Percentiles rank a stretch among this genome's conserved stretches.
Evolutionary conservation across 1,284 basidiomycete genomes (phyloP).

Genomic region (Irpex sp.): DNA sequence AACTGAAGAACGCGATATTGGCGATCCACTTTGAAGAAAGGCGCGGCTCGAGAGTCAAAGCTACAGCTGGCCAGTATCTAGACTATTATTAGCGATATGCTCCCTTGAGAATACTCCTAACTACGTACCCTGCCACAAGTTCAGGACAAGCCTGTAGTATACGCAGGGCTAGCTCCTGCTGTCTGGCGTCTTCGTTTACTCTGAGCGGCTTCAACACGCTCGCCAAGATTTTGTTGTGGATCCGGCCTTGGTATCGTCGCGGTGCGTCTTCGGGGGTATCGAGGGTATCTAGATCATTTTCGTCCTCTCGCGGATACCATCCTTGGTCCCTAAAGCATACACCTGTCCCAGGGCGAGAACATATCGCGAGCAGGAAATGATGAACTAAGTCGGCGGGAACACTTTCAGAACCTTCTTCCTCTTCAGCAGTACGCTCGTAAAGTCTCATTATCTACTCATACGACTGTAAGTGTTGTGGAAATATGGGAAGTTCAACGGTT

Average conservation of each 20-base stretch:
- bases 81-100: slow-evolving; percentile 2
- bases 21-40: slow-evolving; percentile 88
- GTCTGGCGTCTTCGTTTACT: slow-evolving; percentile 81
- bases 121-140: slow-evolving; percentile 68
- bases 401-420: slow-evolving; percentile 48
- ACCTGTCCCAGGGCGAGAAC: slow-evolving; percentile 78
- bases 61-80: slow-evolving; percentile 77
- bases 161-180: slow-evolving; percentile 80
- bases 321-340: slow-evolving; percentile 88
- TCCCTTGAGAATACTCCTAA: slow-evolving; percentile 1
- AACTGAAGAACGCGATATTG: slow-evolving; percentile 79
- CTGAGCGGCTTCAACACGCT: slow-evolving; percentile 74
- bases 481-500: neutral
- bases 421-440: slow-evolving; percentile 56
- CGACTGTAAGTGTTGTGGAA: neutral
- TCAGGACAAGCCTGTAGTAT: slow-evolving; percentile 84
- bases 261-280: slow-evolving; percentile 36
- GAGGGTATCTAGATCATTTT: slow-evolving; percentile 32
- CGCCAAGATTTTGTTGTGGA: slow-evolving; percentile 84
- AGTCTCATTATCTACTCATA: slow-evolving; percentile 58
- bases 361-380: slow-evolving; percentile 87
- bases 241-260: slow-evolving; percentile 35
- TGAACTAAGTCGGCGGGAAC: slow-evolving; percentile 79
- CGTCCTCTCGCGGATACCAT: slow-evolving; percentile 79
- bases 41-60: slow-evolving; percentile 81